Base-by-base conservation (phyloP, 768 basidiomycete species). In the Agrocybe pediades region DNA sequence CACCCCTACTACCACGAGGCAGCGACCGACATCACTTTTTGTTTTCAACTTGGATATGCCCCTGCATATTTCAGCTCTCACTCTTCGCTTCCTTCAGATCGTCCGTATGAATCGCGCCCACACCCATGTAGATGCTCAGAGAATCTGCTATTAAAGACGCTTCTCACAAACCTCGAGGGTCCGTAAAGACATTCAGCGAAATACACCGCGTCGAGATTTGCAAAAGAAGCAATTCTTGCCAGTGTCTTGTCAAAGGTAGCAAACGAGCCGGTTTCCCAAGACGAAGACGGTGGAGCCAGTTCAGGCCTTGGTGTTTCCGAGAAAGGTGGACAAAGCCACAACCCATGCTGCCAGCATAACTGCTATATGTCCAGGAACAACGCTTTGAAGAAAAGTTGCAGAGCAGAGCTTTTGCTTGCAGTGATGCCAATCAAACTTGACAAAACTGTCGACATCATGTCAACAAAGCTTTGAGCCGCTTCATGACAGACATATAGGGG, bases 21-120 rank as follows among this genome's bases (percentile, higher is more conserved):
- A 58, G 66, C 68, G 65, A 73, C 71, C 68, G 70, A 71, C 65
- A 71, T 70, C 64, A 58, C 61, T 59, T 63, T 67, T n/a, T 62
- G 60, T 62, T 63, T 63, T 61, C 54, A 52, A 54, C 53, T 24
- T 57, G 46, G 54, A n/a, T 51, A 51, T 58, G 20, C 49, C 62
- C 58, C 54, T 55, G 56, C 54, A 40, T 40, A 29, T 39, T 50
- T 56, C 25, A 54, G 30, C 26, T 52, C 62, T 36, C 59, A 54
- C 56, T 54, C 49, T 41, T 21, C 60, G 60, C 58, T 62, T 51
- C 52, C 23, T 27, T 21, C n/a, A 62, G 57, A 60, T 64, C 48
- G 58, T 60, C 64, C 62, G 66, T 59, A 65, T 41, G 50, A 62
- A 64, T 65, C 66, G 66, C 64, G 56, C 51, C 51, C 19, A 42